These are phyloP conservation scores for Corynespora cassiicola DNA, from an alignment of 2,329 filamentous ascomycete species.

Conservation along the genomic window DNA sequence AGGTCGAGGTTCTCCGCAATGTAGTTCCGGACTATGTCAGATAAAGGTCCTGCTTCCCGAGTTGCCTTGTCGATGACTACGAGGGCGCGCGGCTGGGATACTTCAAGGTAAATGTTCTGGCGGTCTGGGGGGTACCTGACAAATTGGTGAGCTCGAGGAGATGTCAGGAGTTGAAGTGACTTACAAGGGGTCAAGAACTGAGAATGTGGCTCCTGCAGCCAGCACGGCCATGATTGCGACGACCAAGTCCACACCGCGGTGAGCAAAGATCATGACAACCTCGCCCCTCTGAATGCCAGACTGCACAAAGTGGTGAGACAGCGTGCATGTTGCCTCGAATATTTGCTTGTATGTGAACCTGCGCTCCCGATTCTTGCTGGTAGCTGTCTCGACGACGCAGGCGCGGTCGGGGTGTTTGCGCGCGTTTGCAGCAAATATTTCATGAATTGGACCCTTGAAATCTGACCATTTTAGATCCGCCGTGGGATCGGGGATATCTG, in stretches of 20 bases:
- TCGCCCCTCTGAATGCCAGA: conserved; percentile 79
- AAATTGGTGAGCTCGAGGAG: conserved; percentile 12
- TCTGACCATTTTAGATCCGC: conserved; percentile 71
- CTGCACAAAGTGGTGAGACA: conserved; percentile 80
- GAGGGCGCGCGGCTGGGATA: conserved; percentile 75
- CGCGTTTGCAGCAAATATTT: conserved; percentile 73
- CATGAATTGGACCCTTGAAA: conserved; percentile 72
- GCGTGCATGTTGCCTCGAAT: conserved; percentile 78
- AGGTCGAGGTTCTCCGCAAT: conserved; percentile 76
- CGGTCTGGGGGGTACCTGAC: conserved; percentile 77
- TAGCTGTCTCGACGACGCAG: conserved; percentile 72
- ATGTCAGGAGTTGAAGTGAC: conserved; percentile 10
- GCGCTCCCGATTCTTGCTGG: conserved; percentile 61
- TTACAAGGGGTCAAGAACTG: conserved; percentile 76
- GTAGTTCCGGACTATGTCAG: conserved; percentile 67
- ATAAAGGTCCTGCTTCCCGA: conserved; percentile 69
- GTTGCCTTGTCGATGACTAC: conserved; percentile 76
- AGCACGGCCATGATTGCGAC: conserved; percentile 79
- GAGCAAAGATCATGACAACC: conserved; percentile 91
- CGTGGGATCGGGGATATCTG: conserved; percentile 67
- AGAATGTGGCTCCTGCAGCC: conserved; percentile 65
- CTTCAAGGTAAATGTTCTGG: conserved; percentile 83
- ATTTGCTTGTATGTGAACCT: conserved; percentile 86
- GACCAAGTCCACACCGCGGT: conserved; percentile 80
- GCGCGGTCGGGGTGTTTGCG: conserved; percentile 69